These are phyloP conservation scores for Melampsora americana DNA, from an alignment of 1,284 basidiomycete genomes.

Conservation along the genomic window DNA sequence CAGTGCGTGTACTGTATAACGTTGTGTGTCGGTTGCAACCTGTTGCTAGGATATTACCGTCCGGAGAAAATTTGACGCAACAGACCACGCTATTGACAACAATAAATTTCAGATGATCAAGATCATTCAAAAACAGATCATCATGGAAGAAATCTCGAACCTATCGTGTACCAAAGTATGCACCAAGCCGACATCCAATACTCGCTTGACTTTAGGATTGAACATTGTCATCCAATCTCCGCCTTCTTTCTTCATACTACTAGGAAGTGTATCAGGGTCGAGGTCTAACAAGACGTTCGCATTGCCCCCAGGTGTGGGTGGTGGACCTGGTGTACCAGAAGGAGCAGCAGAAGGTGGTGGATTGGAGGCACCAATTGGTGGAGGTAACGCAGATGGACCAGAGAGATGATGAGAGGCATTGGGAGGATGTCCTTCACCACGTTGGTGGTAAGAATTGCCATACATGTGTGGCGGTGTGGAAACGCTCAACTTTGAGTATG, in stretches of 20 bases:
- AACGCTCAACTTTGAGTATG: slow-evolving; percentile 27
- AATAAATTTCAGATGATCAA: slow-evolving; percentile 33
- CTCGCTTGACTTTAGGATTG: slow-evolving; percentile 76
- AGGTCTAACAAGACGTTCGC: slow-evolving; percentile 55
- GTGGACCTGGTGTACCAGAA: not conserved
- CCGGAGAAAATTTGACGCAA: slow-evolving; percentile 83
- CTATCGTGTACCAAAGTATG: slow-evolving; percentile 91
- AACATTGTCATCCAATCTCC: slow-evolving; percentile 93
- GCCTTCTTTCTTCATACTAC: slow-evolving; percentile 70
- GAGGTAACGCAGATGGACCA: not conserved
- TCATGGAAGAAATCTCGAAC: slow-evolving; percentile 5
- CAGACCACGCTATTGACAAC: slow-evolving; percentile 69
- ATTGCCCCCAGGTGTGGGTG: slow-evolving; percentile 9
- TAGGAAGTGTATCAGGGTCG: slow-evolving; percentile 59
- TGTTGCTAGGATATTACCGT: slow-evolving; percentile 81
- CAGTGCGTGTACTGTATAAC: slow-evolving; percentile 83
- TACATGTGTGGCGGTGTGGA: slow-evolving; percentile 26
- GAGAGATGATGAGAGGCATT: slow-evolving; percentile 15
- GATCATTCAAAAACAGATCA: not conserved
- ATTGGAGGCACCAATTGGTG: not conserved
- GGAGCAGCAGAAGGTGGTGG: slow-evolving; percentile 1
- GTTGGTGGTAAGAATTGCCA: slow-evolving; percentile 33
- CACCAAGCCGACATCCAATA: slow-evolving; percentile 79
- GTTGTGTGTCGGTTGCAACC: slow-evolving; percentile 87
- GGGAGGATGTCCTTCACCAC: slow-evolving; percentile 16